Percentiles rank a stretch among this genome's conserved stretches.
Evolutionary conservation across 2,329 filamentous ascomycete species (phyloP).

Genomic region (Thielaviopsis musarum): DNA sequence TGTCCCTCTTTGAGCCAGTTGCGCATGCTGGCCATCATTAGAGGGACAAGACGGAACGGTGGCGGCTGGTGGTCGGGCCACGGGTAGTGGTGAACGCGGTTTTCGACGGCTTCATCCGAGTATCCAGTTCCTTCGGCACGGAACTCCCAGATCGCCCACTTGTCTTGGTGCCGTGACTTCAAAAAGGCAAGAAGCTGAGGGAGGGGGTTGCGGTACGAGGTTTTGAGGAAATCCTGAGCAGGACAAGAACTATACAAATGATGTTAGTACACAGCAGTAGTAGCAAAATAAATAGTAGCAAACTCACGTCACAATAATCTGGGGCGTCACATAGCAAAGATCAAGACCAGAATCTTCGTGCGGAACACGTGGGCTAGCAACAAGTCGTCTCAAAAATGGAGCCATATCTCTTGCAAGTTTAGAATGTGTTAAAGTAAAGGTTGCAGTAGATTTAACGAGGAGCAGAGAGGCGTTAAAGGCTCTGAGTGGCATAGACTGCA

Average conservation of each 20-base stretch:
- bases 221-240: conserved; percentile 72
- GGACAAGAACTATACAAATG: conserved; percentile 47
- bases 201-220: conserved; percentile 85
- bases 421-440: conserved; percentile 5
- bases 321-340: conserved; percentile 85
- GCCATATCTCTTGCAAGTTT: conserved; percentile 28
- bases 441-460: conserved; percentile 1
- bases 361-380: conserved; percentile 68
- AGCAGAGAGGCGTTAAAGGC: background rate
- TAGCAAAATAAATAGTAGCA: background rate
- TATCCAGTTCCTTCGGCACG: conserved; percentile 93
- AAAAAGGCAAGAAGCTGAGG: conserved; percentile 77
- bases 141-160: conserved; percentile 98
- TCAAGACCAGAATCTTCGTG: conserved; percentile 83
- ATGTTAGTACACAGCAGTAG: background rate
- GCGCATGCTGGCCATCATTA: conserved; percentile 83
- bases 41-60: conserved; percentile 73
- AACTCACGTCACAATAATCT: conserved; percentile 46
- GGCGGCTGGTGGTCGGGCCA: conserved; percentile 97
- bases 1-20: conserved; percentile 52
- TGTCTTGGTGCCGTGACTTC: conserved; percentile 60
- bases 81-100: conserved; percentile 75
- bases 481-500: background rate
- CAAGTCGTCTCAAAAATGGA: conserved; percentile 73
- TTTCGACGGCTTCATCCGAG: conserved; percentile 75